phyloP scores from a whole-genome alignment of 23 red algal species.

The Pyropia haitanensis region DNA sequence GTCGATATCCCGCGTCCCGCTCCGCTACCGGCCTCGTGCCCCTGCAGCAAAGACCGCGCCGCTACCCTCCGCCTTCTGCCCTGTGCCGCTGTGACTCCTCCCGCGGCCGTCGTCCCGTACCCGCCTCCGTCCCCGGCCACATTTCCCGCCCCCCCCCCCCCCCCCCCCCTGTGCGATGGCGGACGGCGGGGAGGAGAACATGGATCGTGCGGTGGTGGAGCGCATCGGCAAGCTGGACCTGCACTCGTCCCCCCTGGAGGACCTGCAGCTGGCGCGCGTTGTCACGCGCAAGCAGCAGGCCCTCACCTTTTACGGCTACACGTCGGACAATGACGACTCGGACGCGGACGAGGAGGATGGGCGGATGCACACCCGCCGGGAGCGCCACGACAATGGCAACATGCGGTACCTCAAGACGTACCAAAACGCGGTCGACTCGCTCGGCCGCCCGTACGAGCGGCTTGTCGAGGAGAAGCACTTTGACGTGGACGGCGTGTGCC shows the following conservation, averaged over 20 bases:
- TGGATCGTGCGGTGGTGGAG: no score
- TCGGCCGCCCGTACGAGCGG: conserved; percentile 36
- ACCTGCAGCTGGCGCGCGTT: conserved; percentile 78
- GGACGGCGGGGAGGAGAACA: no score
- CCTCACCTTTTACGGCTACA: conserved; percentile 53
- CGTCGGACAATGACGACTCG: conserved; percentile 77
- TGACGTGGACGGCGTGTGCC: conserved; percentile 70
- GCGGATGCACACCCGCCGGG: conserved; percentile 31
- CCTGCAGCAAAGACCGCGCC: no score
- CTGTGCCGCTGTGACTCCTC: no score
- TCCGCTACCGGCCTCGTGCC: no score
- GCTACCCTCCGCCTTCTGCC: no score
- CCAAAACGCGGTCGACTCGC: conserved; percentile 19
- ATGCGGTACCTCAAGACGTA: conserved; percentile 44
- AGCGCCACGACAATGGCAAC: conserved; percentile 78
- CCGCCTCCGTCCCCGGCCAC: no score
- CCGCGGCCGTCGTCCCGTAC: no score
- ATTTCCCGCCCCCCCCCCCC: no score
- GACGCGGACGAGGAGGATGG: conserved; percentile 87
- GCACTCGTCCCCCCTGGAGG: conserved; percentile 43
- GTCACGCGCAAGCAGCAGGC: conserved; percentile 48
- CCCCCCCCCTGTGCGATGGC: no score
- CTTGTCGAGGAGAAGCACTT: conserved; percentile 96
- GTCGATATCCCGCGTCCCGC: no score
- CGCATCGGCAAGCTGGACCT: conserved; percentile 44